Evolutionary conservation across 2,329 filamentous ascomycete genomes (phyloP).

Genomic region (Talaromyces sp.): DNA sequence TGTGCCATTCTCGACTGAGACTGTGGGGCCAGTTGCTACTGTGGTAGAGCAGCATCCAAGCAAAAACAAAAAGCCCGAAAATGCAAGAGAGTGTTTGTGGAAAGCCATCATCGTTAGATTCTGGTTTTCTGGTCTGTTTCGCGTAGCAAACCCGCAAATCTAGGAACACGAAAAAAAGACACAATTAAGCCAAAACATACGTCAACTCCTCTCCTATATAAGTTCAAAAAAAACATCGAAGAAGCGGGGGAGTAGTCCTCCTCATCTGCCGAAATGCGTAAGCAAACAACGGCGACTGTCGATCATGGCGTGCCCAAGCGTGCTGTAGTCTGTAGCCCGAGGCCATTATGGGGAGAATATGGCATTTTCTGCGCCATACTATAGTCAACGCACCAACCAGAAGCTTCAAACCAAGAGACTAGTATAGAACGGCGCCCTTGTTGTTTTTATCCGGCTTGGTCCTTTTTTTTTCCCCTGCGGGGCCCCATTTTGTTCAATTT

Average conservation of each 20-base stretch:
- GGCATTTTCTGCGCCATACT: not conserved
- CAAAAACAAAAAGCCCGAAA: not conserved
- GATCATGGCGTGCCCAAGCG: not conserved
- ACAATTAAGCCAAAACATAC: not conserved
- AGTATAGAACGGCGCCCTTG: not conserved
- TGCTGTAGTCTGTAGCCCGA: not conserved
- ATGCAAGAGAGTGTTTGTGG: not conserved
- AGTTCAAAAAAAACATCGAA: not conserved
- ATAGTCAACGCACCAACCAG: not conserved
- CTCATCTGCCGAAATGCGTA: not conserved
- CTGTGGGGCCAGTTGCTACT: not conserved
- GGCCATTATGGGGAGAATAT: not conserved
- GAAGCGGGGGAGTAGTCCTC: not conserved
- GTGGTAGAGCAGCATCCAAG: not conserved
- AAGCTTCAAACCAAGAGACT: not conserved
- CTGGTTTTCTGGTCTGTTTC: not conserved
- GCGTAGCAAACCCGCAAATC: not conserved
- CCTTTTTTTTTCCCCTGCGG: not conserved
- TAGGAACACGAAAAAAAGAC: not conserved
- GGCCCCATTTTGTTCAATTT: not conserved
- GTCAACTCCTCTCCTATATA: not conserved
- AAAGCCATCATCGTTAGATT: not conserved
- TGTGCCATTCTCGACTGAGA: slow-evolving; percentile 4
- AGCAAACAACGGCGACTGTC: not conserved
- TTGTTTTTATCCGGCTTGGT: not conserved